A percentile compares a stretch with the other conserved stretches of the same genome.
These are phyloP conservation scores for Chrysoporthe austroafricana DNA, from an alignment of 2,329 filamentous ascomycete genomes.

Conservation along the genomic window DNA sequence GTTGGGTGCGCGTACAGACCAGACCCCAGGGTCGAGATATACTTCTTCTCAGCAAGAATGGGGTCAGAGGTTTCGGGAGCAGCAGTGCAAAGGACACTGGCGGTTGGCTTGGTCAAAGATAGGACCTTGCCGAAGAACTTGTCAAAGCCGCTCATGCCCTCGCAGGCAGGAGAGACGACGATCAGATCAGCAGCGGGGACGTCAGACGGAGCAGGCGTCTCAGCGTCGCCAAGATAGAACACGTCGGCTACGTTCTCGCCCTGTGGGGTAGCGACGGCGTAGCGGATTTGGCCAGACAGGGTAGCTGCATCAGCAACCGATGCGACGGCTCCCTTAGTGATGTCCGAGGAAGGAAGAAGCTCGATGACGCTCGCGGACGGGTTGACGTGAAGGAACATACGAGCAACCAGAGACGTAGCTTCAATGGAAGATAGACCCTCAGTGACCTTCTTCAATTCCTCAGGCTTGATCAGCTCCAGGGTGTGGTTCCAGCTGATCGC, in stretches of 20 bases:
- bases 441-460: slow-evolving; percentile 21
- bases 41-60: slow-evolving; percentile 19
- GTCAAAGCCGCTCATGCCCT: slow-evolving; percentile 9
- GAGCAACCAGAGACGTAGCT: slow-evolving; percentile 10
- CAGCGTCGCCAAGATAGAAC: slow-evolving; percentile 19
- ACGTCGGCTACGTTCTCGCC: slow-evolving; percentile 17
- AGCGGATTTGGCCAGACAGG: slow-evolving; percentile 21
- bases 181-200: slow-evolving; percentile 17
- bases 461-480: slow-evolving; percentile 23
- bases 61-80: slow-evolving; percentile 4
- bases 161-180: slow-evolving; percentile 16
- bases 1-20: slow-evolving; percentile 18
- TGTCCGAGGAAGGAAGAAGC: slow-evolving; percentile 13
- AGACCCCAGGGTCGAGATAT: slow-evolving; percentile 15
- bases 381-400: slow-evolving; percentile 26
- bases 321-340: slow-evolving; percentile 15
- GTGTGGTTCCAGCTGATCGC: slow-evolving; percentile 25
- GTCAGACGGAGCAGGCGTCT: slow-evolving; percentile 15
- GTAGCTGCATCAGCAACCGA: slow-evolving; percentile 15
- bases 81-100: slow-evolving; percentile 13
- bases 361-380: slow-evolving; percentile 20
- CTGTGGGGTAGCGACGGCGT: slow-evolving; percentile 19
- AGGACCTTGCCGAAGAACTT: slow-evolving; percentile 14
- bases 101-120: slow-evolving; percentile 15
- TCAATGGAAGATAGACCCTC: slow-evolving; percentile 1